These are phyloP conservation scores for Lasiodiplodia gonubiensis DNA, from an alignment of 2,329 filamentous ascomycete genomes.

Conservation along the genomic window DNA sequence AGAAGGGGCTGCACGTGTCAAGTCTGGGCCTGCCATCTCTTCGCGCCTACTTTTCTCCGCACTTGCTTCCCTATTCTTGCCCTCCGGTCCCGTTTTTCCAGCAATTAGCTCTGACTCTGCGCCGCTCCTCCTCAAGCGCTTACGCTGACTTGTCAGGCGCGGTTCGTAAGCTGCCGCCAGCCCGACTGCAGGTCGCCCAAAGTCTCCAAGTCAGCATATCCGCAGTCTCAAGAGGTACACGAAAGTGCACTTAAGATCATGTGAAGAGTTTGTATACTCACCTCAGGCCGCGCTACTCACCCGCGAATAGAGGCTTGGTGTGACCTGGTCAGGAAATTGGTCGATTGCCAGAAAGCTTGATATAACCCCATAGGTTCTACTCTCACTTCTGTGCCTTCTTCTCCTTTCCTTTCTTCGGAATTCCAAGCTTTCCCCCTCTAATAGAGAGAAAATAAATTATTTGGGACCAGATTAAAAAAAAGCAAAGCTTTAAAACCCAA, in stretches of 20 bases:
- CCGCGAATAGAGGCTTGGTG: too few species aligned
- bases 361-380: not conserved
- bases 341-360: not conserved
- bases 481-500: not conserved
- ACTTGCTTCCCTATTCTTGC: constrained; percentile 2
- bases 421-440: not conserved
- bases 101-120: not conserved
- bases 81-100: not conserved
- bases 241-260: not conserved
- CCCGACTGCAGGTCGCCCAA: not conserved
- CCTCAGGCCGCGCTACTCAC: not conserved
- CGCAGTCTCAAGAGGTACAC: not conserved
- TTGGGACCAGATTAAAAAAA: not conserved
- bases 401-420: not conserved
- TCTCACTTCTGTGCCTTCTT: not conserved
- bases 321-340: not conserved
- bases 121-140: constrained; percentile 6
- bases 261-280: not conserved
- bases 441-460: not conserved
- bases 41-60: constrained; percentile 20
- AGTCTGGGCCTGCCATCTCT: not conserved
- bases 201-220: not conserved
- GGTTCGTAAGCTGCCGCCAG: not conserved
- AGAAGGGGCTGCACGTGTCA: constrained; percentile 10
- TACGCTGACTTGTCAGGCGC: constrained; percentile 7